These are phyloP conservation scores for Alloascoidea hylecoeti DNA, from an alignment of 805 yeast genomes.

Conservation along the genomic window DNA sequence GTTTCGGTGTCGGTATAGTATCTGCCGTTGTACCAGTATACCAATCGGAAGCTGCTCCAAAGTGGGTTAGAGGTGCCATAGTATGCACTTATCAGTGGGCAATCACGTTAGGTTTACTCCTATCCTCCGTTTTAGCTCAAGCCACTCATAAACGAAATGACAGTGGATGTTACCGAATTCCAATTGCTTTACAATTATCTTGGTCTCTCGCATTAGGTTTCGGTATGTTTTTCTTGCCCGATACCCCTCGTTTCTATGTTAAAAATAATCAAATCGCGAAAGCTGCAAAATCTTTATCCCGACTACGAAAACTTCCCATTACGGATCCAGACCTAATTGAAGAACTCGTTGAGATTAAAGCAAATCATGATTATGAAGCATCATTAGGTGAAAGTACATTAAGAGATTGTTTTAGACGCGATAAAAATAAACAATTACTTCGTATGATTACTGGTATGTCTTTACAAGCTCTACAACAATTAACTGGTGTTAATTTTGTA, in stretches of 20 bases:
- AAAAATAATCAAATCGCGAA: slow-evolving; percentile 51
- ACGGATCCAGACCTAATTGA: slow-evolving; percentile 29
- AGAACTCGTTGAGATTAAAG: slow-evolving; percentile 32
- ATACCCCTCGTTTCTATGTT: slow-evolving; percentile 67
- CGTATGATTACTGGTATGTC: slow-evolving; percentile 55
- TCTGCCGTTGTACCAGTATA: slow-evolving; percentile 62
- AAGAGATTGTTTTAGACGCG: slow-evolving; percentile 35
- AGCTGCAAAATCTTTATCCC: slow-evolving; percentile 54
- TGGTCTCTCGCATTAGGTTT: slow-evolving; percentile 63
- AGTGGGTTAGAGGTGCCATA: slow-evolving; percentile 58
- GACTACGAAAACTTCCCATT: slow-evolving; percentile 53
- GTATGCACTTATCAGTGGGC: slow-evolving; percentile 60
- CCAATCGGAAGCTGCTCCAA: slow-evolving; percentile 59
- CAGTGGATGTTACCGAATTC: slow-evolving; percentile 48
- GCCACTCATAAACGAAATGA: slow-evolving; percentile 37
- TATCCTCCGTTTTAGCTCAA: slow-evolving; percentile 52
- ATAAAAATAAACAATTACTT: slow-evolving; percentile 27
- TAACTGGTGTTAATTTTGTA: slow-evolving; percentile 81
- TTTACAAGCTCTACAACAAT: slow-evolving; percentile 74
- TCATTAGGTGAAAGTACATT: slow-evolving; percentile 33
- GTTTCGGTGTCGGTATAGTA: slow-evolving; percentile 66
- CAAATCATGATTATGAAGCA: slow-evolving; percentile 38
- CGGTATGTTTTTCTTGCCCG: slow-evolving; percentile 67
- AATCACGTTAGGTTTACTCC: slow-evolving; percentile 46
- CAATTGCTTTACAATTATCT: slow-evolving; percentile 49